Base-by-base conservation (phyloP, 495 filamentous ascomycete genomes). In the Jackrogersella multiformis region DNA sequence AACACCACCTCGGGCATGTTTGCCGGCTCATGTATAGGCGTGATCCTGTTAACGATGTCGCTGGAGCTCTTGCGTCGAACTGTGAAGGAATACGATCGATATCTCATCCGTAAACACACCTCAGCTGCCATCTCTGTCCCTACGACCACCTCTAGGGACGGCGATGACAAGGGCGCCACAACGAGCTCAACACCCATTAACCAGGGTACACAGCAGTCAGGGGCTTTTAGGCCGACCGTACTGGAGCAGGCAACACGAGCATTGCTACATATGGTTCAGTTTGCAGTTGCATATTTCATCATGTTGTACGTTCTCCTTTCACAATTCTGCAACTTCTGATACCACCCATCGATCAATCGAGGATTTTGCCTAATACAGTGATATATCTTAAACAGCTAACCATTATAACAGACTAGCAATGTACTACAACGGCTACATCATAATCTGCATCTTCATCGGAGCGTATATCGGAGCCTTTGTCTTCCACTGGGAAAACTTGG, bases 231-330 rank as follows among this genome's bases (percentile, higher is more conserved):
- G 5, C 86, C 84, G 0, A 82, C 73, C 4, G 24, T 84, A 0
- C 39, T 80, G 1, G 85, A 91, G 72, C 89, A 92, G 65, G 69
- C 79, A 5, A 63, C 89, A 13, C 82, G 89, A 4, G 84, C 88
- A 0, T 35, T 83, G 39, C 59, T 92, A 24, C 86, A 91, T 70
- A 87, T 85, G 82, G 12, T 84, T 15, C 88, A 90, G 68, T 90
- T 92, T 70, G 87, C 84, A 0, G 85, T 90, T n/a, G 88, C 88
- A n/a, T 92, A 91, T 72, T 84, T 91, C 62, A 71, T 91, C 61
- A 90, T 91, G 88, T 72, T 92, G 69, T 69, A 61, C 24, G 67
- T 68, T 18, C 16, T 30, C 2, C 13, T 8, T 4, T 5, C 12
- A 52, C 15, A 26, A 15, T 23, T 24, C 32, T 4, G 0, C 5